Conservation (phyloP, 805 yeast genomes). For the Huiozyma sinensis region DNA sequence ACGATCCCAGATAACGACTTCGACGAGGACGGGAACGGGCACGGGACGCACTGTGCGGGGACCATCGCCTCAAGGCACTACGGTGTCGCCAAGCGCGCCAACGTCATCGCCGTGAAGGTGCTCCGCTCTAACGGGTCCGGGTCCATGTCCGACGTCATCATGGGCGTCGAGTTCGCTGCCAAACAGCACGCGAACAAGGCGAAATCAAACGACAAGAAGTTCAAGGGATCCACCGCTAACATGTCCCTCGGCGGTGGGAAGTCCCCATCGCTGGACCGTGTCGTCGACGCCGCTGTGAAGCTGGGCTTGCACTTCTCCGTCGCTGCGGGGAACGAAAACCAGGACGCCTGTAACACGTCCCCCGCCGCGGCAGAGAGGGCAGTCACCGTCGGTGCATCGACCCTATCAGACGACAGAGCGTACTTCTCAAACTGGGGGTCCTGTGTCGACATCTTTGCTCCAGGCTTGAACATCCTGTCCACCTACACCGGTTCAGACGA, state of each 20-base stretch:
- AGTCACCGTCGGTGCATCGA: constrained; percentile 91
- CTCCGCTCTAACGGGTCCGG: constrained; percentile 77
- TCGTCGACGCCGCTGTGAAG: constrained; percentile 80
- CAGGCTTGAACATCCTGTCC: constrained; percentile 83
- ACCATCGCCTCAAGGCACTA: constrained; percentile 71
- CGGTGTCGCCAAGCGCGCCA: constrained; percentile 78
- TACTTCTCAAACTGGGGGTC: constrained; percentile 90
- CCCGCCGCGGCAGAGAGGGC: constrained; percentile 84
- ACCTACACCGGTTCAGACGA: constrained; percentile 65
- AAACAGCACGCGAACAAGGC: constrained; percentile 50
- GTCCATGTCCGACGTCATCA: constrained; percentile 70
- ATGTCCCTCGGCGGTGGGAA: constrained; percentile 94
- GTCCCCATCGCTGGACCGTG: constrained; percentile 76
- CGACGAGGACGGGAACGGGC: constrained; percentile 80
- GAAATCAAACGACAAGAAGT: constrained; percentile 45
- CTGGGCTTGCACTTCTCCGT: constrained; percentile 89
- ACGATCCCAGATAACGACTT: constrained; percentile 65
- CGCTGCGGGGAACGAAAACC: constrained; percentile 93
- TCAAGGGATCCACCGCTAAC: constrained; percentile 81
- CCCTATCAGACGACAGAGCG: constrained; percentile 82
- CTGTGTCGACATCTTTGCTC: constrained; percentile 95
- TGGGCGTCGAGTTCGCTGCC: constrained; percentile 80
- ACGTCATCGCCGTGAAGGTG: constrained; percentile 74
- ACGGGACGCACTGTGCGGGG: constrained; percentile 97
- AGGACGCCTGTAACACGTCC: constrained; percentile 84